A percentile compares a stretch with the other conserved stretches of the same genome.
phyloP scores from a whole-genome alignment of 1,284 basidiomycete genomes.

The Leccinum pachyderme region DNA sequence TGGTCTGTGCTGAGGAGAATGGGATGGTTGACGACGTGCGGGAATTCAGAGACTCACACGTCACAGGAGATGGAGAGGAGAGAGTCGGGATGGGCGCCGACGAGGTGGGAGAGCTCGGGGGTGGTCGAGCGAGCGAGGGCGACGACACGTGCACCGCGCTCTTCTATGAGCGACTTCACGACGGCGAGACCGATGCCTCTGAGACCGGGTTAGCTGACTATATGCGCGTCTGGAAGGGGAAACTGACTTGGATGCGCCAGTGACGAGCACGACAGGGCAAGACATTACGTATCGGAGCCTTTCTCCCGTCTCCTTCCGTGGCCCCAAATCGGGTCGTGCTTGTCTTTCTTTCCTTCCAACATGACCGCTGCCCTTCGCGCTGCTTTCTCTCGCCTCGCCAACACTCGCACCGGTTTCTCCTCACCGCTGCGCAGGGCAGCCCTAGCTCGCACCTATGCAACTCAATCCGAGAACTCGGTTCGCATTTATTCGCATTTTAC shows the following conservation, averaged over 20 bases:
- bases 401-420: constrained; percentile 40
- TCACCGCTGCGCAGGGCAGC: constrained; percentile 41
- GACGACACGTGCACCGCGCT: constrained; percentile 65
- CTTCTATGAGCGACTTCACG: constrained; percentile 58
- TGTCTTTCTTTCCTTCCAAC: constrained; percentile 26
- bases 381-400: constrained; percentile 62
- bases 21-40: background rate
- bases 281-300: constrained; percentile 16
- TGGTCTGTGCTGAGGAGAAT: constrained; percentile 51
- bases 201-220: constrained; percentile 12
- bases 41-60: constrained; percentile 49
- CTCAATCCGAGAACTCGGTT: constrained; percentile 61
- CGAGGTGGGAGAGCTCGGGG: constrained; percentile 58
- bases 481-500: constrained; percentile 14
- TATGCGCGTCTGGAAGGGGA: background rate
- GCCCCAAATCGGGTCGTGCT: constrained; percentile 23
- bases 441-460: constrained; percentile 59
- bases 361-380: constrained; percentile 63
- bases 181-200: constrained; percentile 85
- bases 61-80: constrained; percentile 68
- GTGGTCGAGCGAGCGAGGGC: constrained; percentile 72
- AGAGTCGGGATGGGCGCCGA: constrained; percentile 39
- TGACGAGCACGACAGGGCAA: constrained; percentile 60
- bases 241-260: constrained; percentile 71
- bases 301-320: constrained; percentile 30